A percentile compares a stretch with the other conserved stretches of the same genome.
These are phyloP conservation scores for Endothia cerciana DNA, from an alignment of 2,329 filamentous ascomycete genomes.

Conservation along the genomic window DNA sequence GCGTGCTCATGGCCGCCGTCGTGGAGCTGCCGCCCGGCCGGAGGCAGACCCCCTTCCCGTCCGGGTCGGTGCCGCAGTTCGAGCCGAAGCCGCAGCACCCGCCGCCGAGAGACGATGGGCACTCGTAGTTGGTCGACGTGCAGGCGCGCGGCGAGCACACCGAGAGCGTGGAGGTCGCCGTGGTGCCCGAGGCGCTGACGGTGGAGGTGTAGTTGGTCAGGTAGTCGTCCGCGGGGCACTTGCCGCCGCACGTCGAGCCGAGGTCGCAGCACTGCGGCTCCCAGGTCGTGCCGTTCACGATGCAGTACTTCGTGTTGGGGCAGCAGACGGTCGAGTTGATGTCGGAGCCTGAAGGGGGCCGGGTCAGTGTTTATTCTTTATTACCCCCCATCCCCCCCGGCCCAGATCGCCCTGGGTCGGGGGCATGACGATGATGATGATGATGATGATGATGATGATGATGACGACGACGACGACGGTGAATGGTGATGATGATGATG, in stretches of 20 bases:
- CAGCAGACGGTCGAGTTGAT: conserved; percentile 37
- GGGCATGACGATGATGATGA: background rate
- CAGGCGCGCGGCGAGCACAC: conserved; percentile 41
- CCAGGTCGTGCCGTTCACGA: conserved; percentile 35
- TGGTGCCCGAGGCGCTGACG: conserved; percentile 33
- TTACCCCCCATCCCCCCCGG: no score
- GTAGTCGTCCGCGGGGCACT: conserved; percentile 37
- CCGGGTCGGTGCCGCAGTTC: conserved; percentile 42
- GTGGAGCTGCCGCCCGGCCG: conserved; percentile 4
- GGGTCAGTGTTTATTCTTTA: no score
- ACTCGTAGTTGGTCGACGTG: conserved; percentile 37
- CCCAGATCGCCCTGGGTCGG: no score
- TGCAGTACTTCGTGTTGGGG: conserved; percentile 37
- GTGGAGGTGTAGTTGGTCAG: conserved; percentile 37
- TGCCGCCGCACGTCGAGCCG: conserved; percentile 37
- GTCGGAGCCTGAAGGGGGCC: conserved; percentile 32
- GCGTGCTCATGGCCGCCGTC: conserved; percentile 29
- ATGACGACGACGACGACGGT: no score
- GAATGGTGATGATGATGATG: background rate
- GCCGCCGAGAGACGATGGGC: conserved; percentile 38
- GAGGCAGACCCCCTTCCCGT: conserved; percentile 38
- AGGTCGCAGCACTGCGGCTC: conserved; percentile 38
- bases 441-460: background rate
- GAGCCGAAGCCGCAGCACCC: conserved; percentile 43
- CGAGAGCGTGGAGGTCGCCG: conserved; percentile 10